These are phyloP conservation scores for Alternaria sp. DNA, from an alignment of 2,329 filamentous ascomycete genomes.

Conservation along the genomic window DNA sequence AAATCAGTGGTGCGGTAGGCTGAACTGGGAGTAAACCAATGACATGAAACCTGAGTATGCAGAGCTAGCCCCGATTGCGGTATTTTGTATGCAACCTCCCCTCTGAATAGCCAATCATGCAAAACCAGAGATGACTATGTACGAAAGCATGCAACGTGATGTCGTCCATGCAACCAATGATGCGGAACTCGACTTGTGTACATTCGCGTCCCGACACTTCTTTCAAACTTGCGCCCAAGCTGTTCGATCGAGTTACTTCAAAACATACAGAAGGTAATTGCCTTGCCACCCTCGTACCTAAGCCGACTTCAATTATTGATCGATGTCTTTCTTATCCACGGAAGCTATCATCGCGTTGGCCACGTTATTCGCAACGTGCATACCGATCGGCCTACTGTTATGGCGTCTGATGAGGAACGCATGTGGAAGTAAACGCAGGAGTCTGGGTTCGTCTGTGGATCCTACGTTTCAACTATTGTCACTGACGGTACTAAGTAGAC, in stretches of 20 bases:
- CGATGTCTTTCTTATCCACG: not conserved
- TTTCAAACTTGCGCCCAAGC: too few relatives aligned
- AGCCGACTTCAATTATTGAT: not conserved
- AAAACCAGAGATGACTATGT: not conserved
- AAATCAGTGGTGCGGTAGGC: too few relatives aligned
- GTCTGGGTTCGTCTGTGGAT: not conserved
- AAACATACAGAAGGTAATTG: too few relatives aligned
- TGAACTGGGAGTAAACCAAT: not conserved
- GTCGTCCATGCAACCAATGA: not conserved
- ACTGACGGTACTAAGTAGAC: not conserved
- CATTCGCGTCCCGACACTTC: too few relatives aligned
- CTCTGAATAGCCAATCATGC: conserved; percentile 1
- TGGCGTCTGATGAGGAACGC: not conserved
- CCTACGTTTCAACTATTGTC: not conserved
- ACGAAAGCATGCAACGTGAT: too few relatives aligned
- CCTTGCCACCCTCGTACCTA: not conserved
- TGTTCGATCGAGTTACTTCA: too few relatives aligned
- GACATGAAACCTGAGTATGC: not conserved
- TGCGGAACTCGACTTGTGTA: not conserved
- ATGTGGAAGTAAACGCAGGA: not conserved
- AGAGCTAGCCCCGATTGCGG: not conserved
- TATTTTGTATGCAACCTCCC: too few relatives aligned
- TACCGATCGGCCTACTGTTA: not conserved
- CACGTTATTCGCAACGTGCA: not conserved
- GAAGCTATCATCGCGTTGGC: not conserved